Percentiles rank a stretch among this genome's conserved stretches.
Evolutionary conservation across 371 early-diverging fungal species (phyloP).

Genomic region (Actinomucor elegans): DNA sequence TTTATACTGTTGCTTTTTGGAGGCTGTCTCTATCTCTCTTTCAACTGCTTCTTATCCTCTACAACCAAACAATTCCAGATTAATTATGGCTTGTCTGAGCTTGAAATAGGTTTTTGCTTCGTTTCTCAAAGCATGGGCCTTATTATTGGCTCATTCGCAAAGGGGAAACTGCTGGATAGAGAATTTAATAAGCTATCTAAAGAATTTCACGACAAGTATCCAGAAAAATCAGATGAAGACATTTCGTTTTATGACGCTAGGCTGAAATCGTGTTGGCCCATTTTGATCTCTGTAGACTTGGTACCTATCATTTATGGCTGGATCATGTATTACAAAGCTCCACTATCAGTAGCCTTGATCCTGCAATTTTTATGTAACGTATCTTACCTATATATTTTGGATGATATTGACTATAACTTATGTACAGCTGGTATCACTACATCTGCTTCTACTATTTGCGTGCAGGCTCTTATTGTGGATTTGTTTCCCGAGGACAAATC

Average conservation of each 20-base stretch:
- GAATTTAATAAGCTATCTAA: slow-evolving; percentile 19
- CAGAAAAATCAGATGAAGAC: slow-evolving; percentile 14
- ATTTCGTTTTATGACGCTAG: slow-evolving; percentile 33
- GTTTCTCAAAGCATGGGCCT: slow-evolving; percentile 28
- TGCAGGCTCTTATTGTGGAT: slow-evolving; percentile 35
- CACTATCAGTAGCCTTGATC: slow-evolving; percentile 23
- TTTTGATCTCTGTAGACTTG: slow-evolving; percentile 6
- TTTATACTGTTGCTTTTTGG: background rate
- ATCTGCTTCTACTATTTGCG: slow-evolving; percentile 19
- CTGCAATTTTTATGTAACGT: slow-evolving; percentile 32
- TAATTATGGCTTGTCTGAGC: slow-evolving; percentile 21
- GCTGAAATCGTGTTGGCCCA: slow-evolving; percentile 21
- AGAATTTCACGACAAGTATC: too few relatives aligned
- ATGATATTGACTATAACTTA: background rate
- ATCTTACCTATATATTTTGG: background rate
- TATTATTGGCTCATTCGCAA: slow-evolving; percentile 23
- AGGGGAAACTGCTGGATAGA: slow-evolving; percentile 30
- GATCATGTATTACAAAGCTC: slow-evolving; percentile 22
- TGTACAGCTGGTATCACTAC: slow-evolving; percentile 17
- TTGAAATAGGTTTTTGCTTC: slow-evolving; percentile 38
- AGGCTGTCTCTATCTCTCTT: background rate
- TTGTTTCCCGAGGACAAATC: slow-evolving; percentile 39
- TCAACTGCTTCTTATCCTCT: slow-evolving; percentile 20
- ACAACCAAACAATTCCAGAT: slow-evolving; percentile 26
- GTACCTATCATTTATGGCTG: slow-evolving; percentile 34